Evolutionary conservation across 306 rosid genomes (phyloP), one percentile per base, ranked within the genome.

Genomic region (Cyclanthera cordifolia): DNA sequence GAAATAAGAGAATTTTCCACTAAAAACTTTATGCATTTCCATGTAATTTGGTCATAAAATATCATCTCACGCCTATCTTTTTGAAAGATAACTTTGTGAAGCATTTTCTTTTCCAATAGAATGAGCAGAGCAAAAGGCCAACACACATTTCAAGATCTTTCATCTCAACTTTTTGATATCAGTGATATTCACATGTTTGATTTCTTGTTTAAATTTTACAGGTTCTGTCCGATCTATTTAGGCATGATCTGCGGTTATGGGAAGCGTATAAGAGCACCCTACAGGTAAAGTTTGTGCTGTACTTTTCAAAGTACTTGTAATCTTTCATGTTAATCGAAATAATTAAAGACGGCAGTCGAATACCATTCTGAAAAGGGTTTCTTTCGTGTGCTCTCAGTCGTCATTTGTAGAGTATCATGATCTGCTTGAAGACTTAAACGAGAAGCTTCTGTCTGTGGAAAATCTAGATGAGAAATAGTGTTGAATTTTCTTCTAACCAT

Each of bases 161-260:
- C 16, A 2, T 56, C 37, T 64, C 51, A 11, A 61, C 70, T 34
- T 23, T 24, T 21, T 7, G 23, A 64, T 64, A 64, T 43, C 11
- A 3, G 20, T 64, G 37, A 30, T 5, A 37, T 41, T 72, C 32
- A 30, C 46, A 56, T 58, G 46, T 47, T 27, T 59, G n/a, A 37
- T 76, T 77, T 71, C 55, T 24, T 69, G 72, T 75, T 73, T 51
- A 27, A 6, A 72, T 58, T 72, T 72, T 32, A n/a, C 78, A 86
- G 96, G 95, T 93, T 72, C 90, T 90, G 51, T 93, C 90, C 39
- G 95, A 93, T 84, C 85, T 93, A 28, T 93, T 93, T 80, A 80
- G 72, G 32, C 90, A 82, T 15, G 95, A 93, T 77, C 68, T 83
- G 79, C 87, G 95, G 69, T 73, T 90, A 70, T 93, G 95, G 96